Evolutionary conservation across 2,329 filamentous ascomycete species (phyloP).

Genomic region (Claviceps maximensis): DNA sequence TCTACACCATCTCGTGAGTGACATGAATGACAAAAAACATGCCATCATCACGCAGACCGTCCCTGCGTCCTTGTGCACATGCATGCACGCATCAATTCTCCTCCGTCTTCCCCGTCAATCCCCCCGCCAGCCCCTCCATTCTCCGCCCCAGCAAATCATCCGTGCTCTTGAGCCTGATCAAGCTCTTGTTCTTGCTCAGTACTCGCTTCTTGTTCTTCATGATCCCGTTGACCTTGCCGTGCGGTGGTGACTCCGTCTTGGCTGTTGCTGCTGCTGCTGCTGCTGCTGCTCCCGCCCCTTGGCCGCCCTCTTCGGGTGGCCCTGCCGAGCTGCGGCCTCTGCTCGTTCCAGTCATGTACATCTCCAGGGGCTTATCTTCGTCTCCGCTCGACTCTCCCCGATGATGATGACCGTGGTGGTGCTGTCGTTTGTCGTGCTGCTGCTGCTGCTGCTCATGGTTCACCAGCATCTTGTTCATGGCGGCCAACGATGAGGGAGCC

Average conservation of each 20-base stretch:
- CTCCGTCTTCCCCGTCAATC: slow-evolving; percentile 35
- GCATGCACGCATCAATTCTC: slow-evolving; percentile 20
- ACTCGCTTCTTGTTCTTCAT: slow-evolving; percentile 15
- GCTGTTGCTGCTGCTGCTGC: slow-evolving; percentile 8
- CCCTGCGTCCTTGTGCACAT: background rate
- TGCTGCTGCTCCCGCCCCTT: background rate
- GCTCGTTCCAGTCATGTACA: slow-evolving; percentile 46
- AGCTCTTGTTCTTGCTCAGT: slow-evolving; percentile 29
- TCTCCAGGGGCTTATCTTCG: slow-evolving; percentile 72
- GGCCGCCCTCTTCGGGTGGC: slow-evolving; percentile 9
- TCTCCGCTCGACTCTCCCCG: slow-evolving; percentile 55
- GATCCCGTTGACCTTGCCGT: slow-evolving; percentile 3
- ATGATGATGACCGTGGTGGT: slow-evolving; percentile 15
- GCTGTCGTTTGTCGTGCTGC: slow-evolving; percentile 12
- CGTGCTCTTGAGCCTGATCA: slow-evolving; percentile 42
- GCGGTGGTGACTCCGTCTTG: slow-evolving; percentile 9
- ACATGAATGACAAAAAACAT: too few species aligned
- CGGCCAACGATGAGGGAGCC: background rate
- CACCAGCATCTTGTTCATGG: background rate
- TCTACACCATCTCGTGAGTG: too few species aligned
- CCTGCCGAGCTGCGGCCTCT: slow-evolving; percentile 20
- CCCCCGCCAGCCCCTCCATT: slow-evolving; percentile 44
- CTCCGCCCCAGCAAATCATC: slow-evolving; percentile 43
- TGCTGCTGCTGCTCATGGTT: slow-evolving; percentile 11
- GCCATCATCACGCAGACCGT: too few species aligned